Conservation (phyloP, 2,329 filamentous ascomycete species). For the Clonostachys solani region DNA sequence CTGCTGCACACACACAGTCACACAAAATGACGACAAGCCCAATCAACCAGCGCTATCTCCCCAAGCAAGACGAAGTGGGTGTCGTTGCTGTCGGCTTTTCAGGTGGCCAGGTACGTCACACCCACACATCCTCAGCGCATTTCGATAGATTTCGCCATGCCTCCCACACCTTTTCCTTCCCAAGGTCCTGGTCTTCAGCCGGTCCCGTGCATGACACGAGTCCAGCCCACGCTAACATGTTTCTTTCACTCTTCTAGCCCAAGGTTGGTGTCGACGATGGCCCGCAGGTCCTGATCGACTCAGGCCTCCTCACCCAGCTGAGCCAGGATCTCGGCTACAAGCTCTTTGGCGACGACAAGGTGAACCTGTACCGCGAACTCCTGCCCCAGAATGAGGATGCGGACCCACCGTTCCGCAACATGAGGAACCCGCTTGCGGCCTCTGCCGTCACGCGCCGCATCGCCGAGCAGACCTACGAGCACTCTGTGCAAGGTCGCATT, state of each 20-base stretch:
- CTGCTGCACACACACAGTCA: background rate
- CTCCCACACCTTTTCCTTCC: background rate
- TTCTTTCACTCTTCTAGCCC: constrained; percentile 46
- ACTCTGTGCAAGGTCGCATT: constrained; percentile 78
- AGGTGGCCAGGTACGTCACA: constrained; percentile 74
- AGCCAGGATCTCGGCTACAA: constrained; percentile 83
- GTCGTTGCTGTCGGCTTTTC: constrained; percentile 95
- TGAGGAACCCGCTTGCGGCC: constrained; percentile 90
- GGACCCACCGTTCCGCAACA: constrained; percentile 80
- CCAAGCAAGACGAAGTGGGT: constrained; percentile 74
- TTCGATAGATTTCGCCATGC: background rate
- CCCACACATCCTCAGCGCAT: background rate
- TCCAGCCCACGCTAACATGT: background rate
- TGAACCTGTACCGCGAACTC: constrained; percentile 78
- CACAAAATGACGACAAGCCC: constrained; percentile 32
- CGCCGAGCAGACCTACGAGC: constrained; percentile 79
- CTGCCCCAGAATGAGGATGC: constrained; percentile 61
- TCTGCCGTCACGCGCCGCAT: constrained; percentile 80
- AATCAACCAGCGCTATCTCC: constrained; percentile 70
- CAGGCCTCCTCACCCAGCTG: constrained; percentile 81
- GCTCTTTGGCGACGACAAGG: constrained; percentile 75
- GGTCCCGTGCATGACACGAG: too few relatives aligned
- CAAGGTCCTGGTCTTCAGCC: background rate
- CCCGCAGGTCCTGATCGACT: constrained; percentile 81
- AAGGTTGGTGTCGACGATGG: constrained; percentile 91